A percentile compares a stretch with the other conserved stretches of the same genome.
Evolutionary conservation across 495 filamentous ascomycete genomes (phyloP).

Genomic region (Penicillium paxilli): DNA sequence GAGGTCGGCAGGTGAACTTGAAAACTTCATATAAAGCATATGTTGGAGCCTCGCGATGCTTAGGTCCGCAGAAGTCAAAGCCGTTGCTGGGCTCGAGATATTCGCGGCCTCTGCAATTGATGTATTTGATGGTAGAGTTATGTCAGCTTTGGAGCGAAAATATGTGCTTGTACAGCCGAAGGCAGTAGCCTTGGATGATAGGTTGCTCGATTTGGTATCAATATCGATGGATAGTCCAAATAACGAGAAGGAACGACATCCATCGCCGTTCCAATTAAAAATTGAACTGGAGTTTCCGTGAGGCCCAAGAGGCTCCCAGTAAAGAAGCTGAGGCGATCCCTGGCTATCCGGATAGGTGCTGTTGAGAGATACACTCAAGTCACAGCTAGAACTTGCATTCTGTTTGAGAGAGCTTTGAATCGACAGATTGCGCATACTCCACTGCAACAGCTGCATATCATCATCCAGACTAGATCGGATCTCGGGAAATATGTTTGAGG

Average conservation of each 20-base stretch:
- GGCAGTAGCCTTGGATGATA: slow-evolving; percentile 9
- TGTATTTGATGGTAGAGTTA: slow-evolving; percentile 8
- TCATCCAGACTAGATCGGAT: not conserved
- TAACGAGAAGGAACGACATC: slow-evolving; percentile 7
- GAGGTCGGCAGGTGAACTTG: not conserved
- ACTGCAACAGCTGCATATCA: not conserved
- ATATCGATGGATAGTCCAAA: slow-evolving; percentile 17
- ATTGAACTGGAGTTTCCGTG: not conserved
- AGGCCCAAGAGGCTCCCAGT: slow-evolving; percentile 22
- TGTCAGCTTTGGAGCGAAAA: slow-evolving; percentile 8
- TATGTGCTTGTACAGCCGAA: slow-evolving; percentile 19
- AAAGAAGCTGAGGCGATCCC: slow-evolving; percentile 4
- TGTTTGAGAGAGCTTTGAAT: not conserved
- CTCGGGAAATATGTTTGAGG: not conserved
- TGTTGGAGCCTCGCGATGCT: slow-evolving; percentile 4
- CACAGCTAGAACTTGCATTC: slow-evolving; percentile 1
- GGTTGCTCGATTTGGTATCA: not conserved
- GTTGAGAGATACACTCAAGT: slow-evolving; percentile 8
- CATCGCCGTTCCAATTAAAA: slow-evolving; percentile 7
- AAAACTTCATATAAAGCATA: not conserved
- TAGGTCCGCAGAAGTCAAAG: not conserved
- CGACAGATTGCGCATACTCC: not conserved
- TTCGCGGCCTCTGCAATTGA: slow-evolving; percentile 2
- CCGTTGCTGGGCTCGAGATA: not conserved
- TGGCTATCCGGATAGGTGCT: not conserved